phyloP scores from a whole-genome alignment of 768 basidiomycete genomes.

The Podaxis rugospora region DNA sequence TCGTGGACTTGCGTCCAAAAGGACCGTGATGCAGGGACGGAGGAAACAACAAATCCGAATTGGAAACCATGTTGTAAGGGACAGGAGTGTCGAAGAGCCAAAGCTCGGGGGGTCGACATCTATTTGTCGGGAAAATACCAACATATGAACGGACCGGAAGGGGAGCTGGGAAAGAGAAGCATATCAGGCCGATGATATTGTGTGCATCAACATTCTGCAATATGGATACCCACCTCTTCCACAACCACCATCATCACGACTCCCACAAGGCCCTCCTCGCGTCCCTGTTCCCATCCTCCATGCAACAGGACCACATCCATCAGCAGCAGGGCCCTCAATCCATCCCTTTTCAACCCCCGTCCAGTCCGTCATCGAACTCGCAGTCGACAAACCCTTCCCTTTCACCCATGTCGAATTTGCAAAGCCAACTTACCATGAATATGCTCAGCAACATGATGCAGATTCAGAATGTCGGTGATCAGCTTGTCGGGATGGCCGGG shows the following conservation, averaged over 20 bases:
- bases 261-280: conserved; percentile 20
- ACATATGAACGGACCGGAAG: not conserved
- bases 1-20: not conserved
- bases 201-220: not conserved
- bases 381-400: not conserved
- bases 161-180: not conserved
- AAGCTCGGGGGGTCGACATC: not conserved
- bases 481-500: conserved; percentile 14
- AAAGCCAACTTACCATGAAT: conserved; percentile 42
- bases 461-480: conserved; percentile 38
- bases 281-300: conserved; percentile 14
- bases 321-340: not conserved
- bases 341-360: conserved; percentile 5
- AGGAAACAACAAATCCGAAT: not conserved
- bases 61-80: not conserved
- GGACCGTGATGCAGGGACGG: not conserved
- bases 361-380: conserved; percentile 1
- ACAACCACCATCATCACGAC: conserved; percentile 5
- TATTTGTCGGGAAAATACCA: not conserved
- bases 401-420: conserved; percentile 9
- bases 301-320: conserved; percentile 7
- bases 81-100: not conserved
- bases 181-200: not conserved
- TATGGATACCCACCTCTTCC: conserved; percentile 5
- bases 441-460: conserved; percentile 49